These are phyloP conservation scores for Nicotiana paniculata DNA, from an alignment of 257 asterid genomes.

Conservation along the genomic window DNA sequence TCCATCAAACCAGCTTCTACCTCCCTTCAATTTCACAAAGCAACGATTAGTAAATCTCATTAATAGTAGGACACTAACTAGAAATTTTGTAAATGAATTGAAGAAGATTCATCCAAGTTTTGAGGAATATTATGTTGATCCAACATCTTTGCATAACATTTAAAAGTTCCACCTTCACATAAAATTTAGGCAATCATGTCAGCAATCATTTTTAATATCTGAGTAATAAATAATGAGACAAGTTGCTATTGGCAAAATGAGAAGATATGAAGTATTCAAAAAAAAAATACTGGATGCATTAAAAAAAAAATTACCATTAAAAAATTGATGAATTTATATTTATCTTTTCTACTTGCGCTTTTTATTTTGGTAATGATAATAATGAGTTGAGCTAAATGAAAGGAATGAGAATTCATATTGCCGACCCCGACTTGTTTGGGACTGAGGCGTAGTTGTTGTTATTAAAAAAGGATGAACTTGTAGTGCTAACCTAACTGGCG, in stretches of 20 bases:
- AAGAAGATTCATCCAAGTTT: not conserved
- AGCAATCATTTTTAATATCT: not conserved
- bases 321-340: not conserved
- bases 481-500: not conserved
- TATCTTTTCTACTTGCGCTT: too few species aligned
- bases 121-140: not conserved
- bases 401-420: too few species aligned
- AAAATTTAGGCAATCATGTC: not conserved
- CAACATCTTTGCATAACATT: not conserved
- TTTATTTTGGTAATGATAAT: too few species aligned
- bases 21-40: constrained; percentile 44
- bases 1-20: constrained; percentile 98
- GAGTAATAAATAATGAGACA: not conserved
- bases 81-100: not conserved
- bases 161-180: not conserved
- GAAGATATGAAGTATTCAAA: too few species aligned
- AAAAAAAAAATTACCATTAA: not conserved
- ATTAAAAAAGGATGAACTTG: not conserved
- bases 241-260: not conserved
- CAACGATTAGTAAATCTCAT: not conserved
- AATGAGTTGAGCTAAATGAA: too few species aligned
- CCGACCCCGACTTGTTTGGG: too few species aligned
- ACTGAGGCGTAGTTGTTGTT: too few species aligned
- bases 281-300: not conserved
- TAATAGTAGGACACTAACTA: too few species aligned